phyloP scores from a whole-genome alignment of 148 eudicot genomes.

The Silene uniflora region DNA sequence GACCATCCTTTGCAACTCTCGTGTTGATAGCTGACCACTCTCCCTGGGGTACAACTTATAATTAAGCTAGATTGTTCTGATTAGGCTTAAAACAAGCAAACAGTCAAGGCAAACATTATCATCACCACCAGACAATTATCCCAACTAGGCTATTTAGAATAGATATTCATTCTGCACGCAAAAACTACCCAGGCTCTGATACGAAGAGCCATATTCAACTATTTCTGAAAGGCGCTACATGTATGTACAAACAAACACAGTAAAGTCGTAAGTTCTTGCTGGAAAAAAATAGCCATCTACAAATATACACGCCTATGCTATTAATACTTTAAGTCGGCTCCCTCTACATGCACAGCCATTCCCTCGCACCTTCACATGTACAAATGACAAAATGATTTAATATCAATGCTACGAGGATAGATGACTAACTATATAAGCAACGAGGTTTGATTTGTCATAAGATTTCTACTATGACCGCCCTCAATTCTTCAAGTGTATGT shows the following conservation, averaged over 20 bases:
- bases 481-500: too few species aligned
- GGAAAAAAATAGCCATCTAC: background rate
- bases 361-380: too few species aligned
- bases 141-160: background rate
- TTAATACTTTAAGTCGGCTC: too few species aligned
- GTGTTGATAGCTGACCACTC: conserved; percentile 73
- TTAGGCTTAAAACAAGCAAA: background rate
- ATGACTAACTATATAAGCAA: too few species aligned
- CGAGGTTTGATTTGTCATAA: too few species aligned
- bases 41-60: conserved; percentile 35
- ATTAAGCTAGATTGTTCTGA: conserved; percentile 14
- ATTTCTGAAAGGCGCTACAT: background rate
- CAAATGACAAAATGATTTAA: background rate
- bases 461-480: too few species aligned
- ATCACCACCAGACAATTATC: background rate
- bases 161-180: background rate
- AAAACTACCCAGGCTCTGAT: background rate
- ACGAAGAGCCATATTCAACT: background rate
- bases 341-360: background rate
- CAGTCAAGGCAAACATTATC: conserved; percentile 1
- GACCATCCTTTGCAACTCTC: conserved; percentile 91
- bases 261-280: background rate
- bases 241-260: background rate
- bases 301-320: too few species aligned
- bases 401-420: background rate